phyloP scores from a whole-genome alignment of 1,284 basidiomycete genomes.

The Kalmanozyma brasiliensis region DNA sequence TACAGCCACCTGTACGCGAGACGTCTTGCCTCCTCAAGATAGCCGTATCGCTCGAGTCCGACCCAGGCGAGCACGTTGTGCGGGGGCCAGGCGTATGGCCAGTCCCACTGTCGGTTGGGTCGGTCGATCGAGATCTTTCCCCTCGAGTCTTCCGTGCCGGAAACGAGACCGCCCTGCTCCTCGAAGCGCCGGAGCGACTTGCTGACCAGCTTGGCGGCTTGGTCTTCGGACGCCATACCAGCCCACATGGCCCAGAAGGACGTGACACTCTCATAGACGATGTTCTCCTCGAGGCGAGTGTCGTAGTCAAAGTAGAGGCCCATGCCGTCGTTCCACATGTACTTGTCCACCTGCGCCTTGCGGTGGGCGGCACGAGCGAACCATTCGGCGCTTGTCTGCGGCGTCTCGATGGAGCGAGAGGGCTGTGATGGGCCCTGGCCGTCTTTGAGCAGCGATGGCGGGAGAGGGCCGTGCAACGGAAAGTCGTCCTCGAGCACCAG shows the following conservation, averaged over 20 bases:
- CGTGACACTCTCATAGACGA: conserved; percentile 93
- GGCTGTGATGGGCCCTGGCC: conserved; percentile 66
- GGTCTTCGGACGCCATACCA: conserved; percentile 92
- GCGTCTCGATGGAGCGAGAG: conserved; percentile 74
- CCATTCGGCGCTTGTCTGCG: conserved; percentile 63
- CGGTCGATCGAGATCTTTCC: conserved; percentile 93
- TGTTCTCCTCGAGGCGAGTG: conserved; percentile 87
- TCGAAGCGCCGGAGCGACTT: conserved; percentile 93
- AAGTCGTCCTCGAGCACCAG: conserved; percentile 93
- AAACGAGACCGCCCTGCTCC: conserved; percentile 92
- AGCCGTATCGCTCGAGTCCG: conserved; percentile 93
- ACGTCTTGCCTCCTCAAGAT: conserved; percentile 89
- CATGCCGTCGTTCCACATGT: conserved; percentile 95
- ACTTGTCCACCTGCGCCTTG: conserved; percentile 83
- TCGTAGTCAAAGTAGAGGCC: conserved; percentile 97
- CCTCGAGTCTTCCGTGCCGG: conserved; percentile 94
- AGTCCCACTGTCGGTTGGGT: conserved; percentile 97
- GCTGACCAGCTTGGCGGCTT: conserved; percentile 89
- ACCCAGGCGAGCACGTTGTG: conserved; percentile 84
- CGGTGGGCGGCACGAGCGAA: conserved; percentile 63
- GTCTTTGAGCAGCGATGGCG: conserved; percentile 40
- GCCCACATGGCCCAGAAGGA: conserved; percentile 97
- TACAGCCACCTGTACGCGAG: conserved; percentile 95
- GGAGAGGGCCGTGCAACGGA: conserved; percentile 54
- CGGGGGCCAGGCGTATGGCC: conserved; percentile 79